Evolutionary conservation across 2,329 filamentous ascomycete genomes (phyloP).

Genomic region (Aspergillus flavus): DNA sequence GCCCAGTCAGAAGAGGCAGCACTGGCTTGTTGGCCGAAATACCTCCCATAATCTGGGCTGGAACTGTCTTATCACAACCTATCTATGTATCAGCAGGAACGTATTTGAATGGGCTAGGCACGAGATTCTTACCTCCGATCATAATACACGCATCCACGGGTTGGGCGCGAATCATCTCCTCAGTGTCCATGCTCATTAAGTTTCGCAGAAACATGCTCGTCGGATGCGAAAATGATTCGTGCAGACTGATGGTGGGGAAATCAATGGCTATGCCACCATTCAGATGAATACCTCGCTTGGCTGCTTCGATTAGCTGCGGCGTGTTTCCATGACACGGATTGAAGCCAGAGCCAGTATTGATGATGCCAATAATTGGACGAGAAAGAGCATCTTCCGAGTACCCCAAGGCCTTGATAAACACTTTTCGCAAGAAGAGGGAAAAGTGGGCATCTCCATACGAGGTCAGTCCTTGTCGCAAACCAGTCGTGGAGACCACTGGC

Average conservation of each 20-base stretch:
- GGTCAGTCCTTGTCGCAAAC: conserved; percentile 66
- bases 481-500: conserved; percentile 54
- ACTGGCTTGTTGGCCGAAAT: conserved; percentile 75
- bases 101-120: neutral
- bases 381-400: conserved; percentile 73
- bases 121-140: conserved; percentile 58
- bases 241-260: conserved; percentile 73
- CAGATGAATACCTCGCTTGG: conserved; percentile 68
- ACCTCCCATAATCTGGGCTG: conserved; percentile 74
- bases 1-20: conserved; percentile 69
- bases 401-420: conserved; percentile 75
- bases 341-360: conserved; percentile 73
- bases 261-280: conserved; percentile 69
- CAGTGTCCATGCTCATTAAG: conserved; percentile 78
- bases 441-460: conserved; percentile 76
- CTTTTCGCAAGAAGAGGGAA: conserved; percentile 72
- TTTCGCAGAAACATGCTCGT: conserved; percentile 77
- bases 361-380: conserved; percentile 71
- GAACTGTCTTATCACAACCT: conserved; percentile 76
- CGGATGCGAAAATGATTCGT: conserved; percentile 69
- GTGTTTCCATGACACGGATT: conserved; percentile 76
- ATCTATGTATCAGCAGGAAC: neutral
- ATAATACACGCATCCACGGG: conserved; percentile 69
- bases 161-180: conserved; percentile 75
- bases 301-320: conserved; percentile 71